Conservation (phyloP, 2,329 filamentous ascomycete species). For the Huntiella bhutanensis region DNA sequence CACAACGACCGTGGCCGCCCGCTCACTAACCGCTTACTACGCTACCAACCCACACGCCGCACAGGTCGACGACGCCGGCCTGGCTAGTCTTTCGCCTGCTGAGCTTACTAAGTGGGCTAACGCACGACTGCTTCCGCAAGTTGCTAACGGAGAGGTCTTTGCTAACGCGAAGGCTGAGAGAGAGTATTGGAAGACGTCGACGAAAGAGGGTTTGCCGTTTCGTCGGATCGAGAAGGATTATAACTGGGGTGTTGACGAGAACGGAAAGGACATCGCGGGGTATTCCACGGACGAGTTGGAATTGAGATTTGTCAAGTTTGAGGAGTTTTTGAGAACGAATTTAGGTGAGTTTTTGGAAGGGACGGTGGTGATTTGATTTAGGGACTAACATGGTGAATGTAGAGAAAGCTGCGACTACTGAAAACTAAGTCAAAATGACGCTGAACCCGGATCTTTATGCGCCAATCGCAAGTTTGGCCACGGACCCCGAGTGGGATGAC, state of each 20-base stretch:
- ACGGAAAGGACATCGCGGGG: slow-evolving; percentile 29
- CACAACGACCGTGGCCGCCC: slow-evolving; percentile 29
- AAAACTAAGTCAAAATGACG: slow-evolving; percentile 24
- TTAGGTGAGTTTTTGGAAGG: slow-evolving; percentile 16
- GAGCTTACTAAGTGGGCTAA: slow-evolving; percentile 32
- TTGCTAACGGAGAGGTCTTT: slow-evolving; percentile 19
- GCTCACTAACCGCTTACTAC: slow-evolving; percentile 28
- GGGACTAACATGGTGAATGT: neutral
- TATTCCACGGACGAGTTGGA: slow-evolving; percentile 29
- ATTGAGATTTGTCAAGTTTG: slow-evolving; percentile 23
- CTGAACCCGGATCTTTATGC: slow-evolving; percentile 35
- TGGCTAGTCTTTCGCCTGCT: slow-evolving; percentile 25
- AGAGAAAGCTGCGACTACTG: neutral
- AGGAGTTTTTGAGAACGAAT: slow-evolving; percentile 24
- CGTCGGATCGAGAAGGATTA: slow-evolving; percentile 21
- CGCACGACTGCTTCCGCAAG: slow-evolving; percentile 26
- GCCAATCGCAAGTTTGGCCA: slow-evolving; percentile 32
- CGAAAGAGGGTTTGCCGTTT: slow-evolving; percentile 31
- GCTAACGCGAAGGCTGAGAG: slow-evolving; percentile 30
- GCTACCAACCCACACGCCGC: slow-evolving; percentile 31
- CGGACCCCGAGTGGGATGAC: slow-evolving; percentile 59
- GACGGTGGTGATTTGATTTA: neutral
- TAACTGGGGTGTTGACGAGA: slow-evolving; percentile 31
- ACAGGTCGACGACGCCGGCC: slow-evolving; percentile 25
- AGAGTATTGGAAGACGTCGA: slow-evolving; percentile 38